Evolutionary conservation across 331 rosid genomes (phyloP).

Genomic region (Phaseolus coccineus): DNA sequence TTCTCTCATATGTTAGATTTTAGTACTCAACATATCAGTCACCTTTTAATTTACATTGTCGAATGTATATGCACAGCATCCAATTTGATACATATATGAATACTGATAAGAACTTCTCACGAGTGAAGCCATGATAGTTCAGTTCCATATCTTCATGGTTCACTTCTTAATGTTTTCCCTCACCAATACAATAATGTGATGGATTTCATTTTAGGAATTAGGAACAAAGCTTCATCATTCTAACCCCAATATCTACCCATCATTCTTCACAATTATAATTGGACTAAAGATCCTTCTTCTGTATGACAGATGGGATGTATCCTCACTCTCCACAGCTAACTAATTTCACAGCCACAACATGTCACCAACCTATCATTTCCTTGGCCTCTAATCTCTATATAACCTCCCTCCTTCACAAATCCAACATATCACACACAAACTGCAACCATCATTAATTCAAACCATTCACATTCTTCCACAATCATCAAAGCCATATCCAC

Average conservation of each 20-base stretch:
- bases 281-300: slow-evolving; percentile 15
- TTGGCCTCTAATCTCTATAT: slow-evolving; percentile 24
- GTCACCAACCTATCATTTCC: slow-evolving; percentile 40
- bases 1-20: no score
- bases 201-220: no score
- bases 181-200: not conserved
- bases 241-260: no score
- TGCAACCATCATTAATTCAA: slow-evolving; percentile 2
- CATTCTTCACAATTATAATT: no score
- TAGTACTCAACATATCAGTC: no score
- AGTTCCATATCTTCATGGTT: not conserved
- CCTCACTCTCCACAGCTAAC: not conserved
- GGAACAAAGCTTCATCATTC: no score
- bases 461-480: slow-evolving; percentile 20
- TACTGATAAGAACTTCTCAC: no score
- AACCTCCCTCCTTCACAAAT: not conserved
- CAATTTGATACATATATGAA: no score
- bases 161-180: not conserved
- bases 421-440: slow-evolving; percentile 14
- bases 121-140: not conserved
- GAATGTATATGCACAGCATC: no score
- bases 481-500: not conserved
- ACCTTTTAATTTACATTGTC: no score
- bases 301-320: slow-evolving; percentile 30
- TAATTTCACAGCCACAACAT: slow-evolving; percentile 33